Evolutionary conservation across 1,139 yeast species (phyloP).

Genomic region (Hyphopichia pseudoburtonii): DNA sequence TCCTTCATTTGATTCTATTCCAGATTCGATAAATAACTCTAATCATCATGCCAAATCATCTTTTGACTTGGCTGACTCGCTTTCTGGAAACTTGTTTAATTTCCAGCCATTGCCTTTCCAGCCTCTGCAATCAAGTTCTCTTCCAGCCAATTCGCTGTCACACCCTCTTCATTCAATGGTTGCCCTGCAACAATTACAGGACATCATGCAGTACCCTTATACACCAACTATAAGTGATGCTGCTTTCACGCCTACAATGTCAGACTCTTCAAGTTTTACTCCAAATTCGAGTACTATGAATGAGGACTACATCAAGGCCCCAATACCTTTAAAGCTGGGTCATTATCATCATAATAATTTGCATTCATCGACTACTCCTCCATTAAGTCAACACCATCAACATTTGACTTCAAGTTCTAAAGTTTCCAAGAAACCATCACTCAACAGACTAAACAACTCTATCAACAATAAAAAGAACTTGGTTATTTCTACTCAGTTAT

Average conservation of each 20-base stretch:
- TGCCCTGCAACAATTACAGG: not conserved
- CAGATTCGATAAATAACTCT: conserved; percentile 16
- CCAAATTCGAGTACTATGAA: conserved; percentile 18
- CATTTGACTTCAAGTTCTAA: conserved; percentile 13
- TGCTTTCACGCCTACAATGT: conserved; percentile 20
- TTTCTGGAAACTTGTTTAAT: conserved; percentile 1
- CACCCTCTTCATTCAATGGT: not conserved
- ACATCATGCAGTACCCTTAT: conserved; percentile 9
- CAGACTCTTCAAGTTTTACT: conserved; percentile 21
- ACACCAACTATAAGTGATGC: conserved; percentile 19
- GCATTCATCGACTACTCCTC: conserved; percentile 3
- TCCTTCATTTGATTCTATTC: conserved; percentile 30
- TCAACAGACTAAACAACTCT: conserved; percentile 17
- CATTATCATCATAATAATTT: conserved; percentile 3
- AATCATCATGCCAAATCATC: conserved; percentile 1
- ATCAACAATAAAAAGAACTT: conserved; percentile 17
- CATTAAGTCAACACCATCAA: conserved; percentile 14
- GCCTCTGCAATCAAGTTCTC: not conserved
- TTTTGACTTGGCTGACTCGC: conserved; percentile 3
- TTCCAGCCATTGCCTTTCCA: conserved; percentile 1
- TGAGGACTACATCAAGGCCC: conserved; percentile 13
- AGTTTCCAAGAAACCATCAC: conserved; percentile 21
- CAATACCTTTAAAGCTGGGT: conserved; percentile 14
- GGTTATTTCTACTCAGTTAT: conserved; percentile 17
- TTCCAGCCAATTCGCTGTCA: not conserved